phyloP scores from a whole-genome alignment of 768 basidiomycete genomes.

The Trametopsis cervina region DNA sequence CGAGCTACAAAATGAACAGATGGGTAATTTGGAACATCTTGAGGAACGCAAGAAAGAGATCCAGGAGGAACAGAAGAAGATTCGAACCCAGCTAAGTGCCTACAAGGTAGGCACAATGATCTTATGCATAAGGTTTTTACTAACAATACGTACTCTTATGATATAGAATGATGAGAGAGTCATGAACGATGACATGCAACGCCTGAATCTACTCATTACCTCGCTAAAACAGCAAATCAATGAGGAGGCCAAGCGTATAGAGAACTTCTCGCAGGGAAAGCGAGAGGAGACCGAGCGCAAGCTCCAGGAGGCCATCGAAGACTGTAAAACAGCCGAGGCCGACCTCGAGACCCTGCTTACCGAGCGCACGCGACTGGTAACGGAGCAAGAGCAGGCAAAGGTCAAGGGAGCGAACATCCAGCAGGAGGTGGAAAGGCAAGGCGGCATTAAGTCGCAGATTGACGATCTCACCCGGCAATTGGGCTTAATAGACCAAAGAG shows the following conservation, averaged over 20 bases:
- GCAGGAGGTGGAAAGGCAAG: constrained; percentile 25
- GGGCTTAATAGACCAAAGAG: constrained; percentile 37
- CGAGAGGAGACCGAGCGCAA: constrained; percentile 50
- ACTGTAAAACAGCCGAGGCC: constrained; percentile 33
- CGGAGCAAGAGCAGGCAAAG: background rate
- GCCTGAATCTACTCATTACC: constrained; percentile 26
- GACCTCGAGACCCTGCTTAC: constrained; percentile 5
- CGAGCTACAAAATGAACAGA: constrained; percentile 33
- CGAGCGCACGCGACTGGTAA: constrained; percentile 6
- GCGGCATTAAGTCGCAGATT: constrained; percentile 30
- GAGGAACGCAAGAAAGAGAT: background rate
- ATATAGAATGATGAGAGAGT: constrained; percentile 44
- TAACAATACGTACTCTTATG: too few species aligned
- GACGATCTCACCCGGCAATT: constrained; percentile 44
- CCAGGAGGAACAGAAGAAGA: constrained; percentile 19
- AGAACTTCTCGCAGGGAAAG: constrained; percentile 50
- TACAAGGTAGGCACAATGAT: constrained; percentile 35
- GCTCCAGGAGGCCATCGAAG: constrained; percentile 39
- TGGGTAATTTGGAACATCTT: constrained; percentile 41
- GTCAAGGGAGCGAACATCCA: constrained; percentile 4
- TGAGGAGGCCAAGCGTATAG: constrained; percentile 47
- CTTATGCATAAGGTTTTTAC: too few species aligned
- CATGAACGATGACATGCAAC: constrained; percentile 37
- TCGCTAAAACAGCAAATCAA: constrained; percentile 40
- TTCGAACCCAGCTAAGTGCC: constrained; percentile 26